phyloP scores from a whole-genome alignment of 2,329 filamentous ascomycete genomes.

The Scedosporium aurantiacum region DNA sequence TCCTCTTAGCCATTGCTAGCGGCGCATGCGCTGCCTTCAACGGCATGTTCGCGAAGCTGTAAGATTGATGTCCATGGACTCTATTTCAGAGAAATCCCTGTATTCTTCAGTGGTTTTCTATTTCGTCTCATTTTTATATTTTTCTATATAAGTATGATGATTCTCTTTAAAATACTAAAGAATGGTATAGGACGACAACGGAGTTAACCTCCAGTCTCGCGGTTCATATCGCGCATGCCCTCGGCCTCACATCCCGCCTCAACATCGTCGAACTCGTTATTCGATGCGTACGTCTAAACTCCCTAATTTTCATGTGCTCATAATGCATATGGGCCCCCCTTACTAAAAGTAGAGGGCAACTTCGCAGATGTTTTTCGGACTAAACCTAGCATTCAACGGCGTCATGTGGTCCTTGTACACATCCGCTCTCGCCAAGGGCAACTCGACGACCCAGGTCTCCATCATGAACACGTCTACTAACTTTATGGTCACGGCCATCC shows the following conservation, averaged over 20 bases:
- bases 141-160: too few species aligned
- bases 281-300: constrained; percentile 31
- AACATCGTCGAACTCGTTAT: constrained; percentile 35
- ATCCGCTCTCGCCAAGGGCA: constrained; percentile 59
- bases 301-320: not conserved
- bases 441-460: constrained; percentile 67
- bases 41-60: constrained; percentile 76
- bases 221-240: constrained; percentile 27
- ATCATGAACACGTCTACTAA: constrained; percentile 77
- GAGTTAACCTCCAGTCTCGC: constrained; percentile 40
- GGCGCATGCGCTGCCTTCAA: constrained; percentile 73
- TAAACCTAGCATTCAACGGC: constrained; percentile 66
- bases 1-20: constrained; percentile 60
- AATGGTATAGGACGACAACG: constrained; percentile 38
- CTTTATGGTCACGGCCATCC: constrained; percentile 65
- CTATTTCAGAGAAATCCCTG: not conserved
- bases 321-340: not conserved
- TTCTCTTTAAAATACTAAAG: too few species aligned
- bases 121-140: too few species aligned
- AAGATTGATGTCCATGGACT: constrained; percentile 17
- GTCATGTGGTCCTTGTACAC: constrained; percentile 83
- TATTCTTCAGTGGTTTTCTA: too few species aligned
- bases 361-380: constrained; percentile 57
- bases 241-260: constrained; percentile 32
- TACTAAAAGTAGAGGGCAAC: not conserved